Evolutionary conservation across 805 yeast genomes (phyloP).

Genomic region (Starmerella bombicola): DNA sequence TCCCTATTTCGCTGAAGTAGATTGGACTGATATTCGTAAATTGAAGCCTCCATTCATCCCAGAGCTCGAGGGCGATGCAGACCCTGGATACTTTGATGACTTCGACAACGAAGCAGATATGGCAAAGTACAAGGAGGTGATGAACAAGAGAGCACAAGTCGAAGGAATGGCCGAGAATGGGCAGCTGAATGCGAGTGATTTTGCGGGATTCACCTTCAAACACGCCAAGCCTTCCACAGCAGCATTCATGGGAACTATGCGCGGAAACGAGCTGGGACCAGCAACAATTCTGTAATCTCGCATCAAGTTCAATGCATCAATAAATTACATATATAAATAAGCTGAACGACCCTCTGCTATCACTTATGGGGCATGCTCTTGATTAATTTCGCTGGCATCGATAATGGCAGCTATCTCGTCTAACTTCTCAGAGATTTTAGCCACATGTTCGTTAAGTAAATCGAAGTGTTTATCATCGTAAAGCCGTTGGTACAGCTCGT

Average conservation of each 20-base stretch:
- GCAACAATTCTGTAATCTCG: conserved; percentile 16
- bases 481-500: conserved; percentile 28
- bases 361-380: background rate
- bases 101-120: conserved; percentile 91
- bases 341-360: too few relatives aligned
- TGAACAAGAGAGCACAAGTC: conserved; percentile 78
- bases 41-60: conserved; percentile 92
- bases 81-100: conserved; percentile 97
- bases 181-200: conserved; percentile 47
- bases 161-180: conserved; percentile 65
- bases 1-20: conserved; percentile 73
- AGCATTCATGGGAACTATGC: conserved; percentile 14
- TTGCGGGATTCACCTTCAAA: conserved; percentile 92
- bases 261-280: conserved; percentile 14
- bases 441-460: conserved; percentile 39
- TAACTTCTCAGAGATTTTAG: conserved; percentile 38
- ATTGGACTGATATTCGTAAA: conserved; percentile 57
- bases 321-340: too few relatives aligned
- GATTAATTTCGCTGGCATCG: conserved; percentile 22
- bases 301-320: background rate
- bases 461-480: conserved; percentile 43
- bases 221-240: conserved; percentile 40
- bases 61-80: conserved; percentile 90
- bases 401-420: conserved; percentile 39
- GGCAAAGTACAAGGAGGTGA: conserved; percentile 95